Base-by-base conservation (phyloP, 169 alveolate genomes). In the Besnoitia besnoiti region DNA sequence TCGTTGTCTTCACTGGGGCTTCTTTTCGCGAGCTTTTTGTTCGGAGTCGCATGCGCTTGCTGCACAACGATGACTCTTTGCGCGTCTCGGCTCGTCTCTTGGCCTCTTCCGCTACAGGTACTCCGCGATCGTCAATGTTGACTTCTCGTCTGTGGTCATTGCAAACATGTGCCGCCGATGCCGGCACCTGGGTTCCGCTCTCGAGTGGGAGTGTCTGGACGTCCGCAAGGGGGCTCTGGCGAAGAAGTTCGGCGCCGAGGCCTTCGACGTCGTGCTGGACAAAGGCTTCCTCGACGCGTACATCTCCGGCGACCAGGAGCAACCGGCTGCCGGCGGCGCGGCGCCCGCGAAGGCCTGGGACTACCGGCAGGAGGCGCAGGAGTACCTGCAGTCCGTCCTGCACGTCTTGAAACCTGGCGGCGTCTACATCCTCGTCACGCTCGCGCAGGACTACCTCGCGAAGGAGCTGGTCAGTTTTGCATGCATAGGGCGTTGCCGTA, bases 281-380 rank as follows among this genome's bases (percentile, higher is more conserved):
- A 89, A 89, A 59, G 93, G 93, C 27, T 73, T 76, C 27, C 59
- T 89, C 44, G 93, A 89, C 42, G 93, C 93, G 3, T 76, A 37
- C 50, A 24, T 76, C 55, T 50, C 93, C 19, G 37, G 82, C n/a
- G 93, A 89, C 39, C 55, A 37, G 61, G 85, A 62, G 27, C 85
- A 73, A 21, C 37, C 19, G 3, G 35, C 59, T 33, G 62, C 33
- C 16, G 75, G 16, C 10, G n/a, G 80, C 80, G 80, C 7, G 80
- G 21, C 30, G 37, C 14, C 8, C 37, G 39, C 1, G 80, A 35
- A 67, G 44, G 37, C 37, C 44, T 67, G 47, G 80, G 92, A 62
- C 75, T 88, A 88, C 50, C 16, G 76, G 46, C 50, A 67, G 55
- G 85, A 80, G 30, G 92, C 92, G 33, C 73, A 24, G 37, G 92